Evolutionary conservation across 73 alveolate genomes (phyloP).

Genomic region (Paramecium tetraurelia): DNA sequence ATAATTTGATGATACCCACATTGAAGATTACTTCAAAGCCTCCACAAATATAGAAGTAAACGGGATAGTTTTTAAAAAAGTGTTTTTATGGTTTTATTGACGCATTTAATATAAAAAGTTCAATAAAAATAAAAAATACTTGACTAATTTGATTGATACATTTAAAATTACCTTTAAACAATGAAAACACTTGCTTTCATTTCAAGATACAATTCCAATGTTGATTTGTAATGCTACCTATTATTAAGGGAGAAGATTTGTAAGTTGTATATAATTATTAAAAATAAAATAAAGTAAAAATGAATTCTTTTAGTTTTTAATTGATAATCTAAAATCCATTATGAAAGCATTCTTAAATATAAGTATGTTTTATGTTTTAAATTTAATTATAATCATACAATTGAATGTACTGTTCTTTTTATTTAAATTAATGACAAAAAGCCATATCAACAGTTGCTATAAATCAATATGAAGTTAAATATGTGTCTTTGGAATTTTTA

Average conservation of each 20-base stretch:
- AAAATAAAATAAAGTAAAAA: too few species aligned
- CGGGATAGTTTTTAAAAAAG: not conserved
- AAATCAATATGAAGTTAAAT: too few species aligned
- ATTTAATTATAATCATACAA: too few species aligned
- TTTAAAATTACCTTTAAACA: not conserved
- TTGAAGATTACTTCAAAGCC: not conserved
- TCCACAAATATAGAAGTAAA: not conserved
- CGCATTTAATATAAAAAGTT: not conserved
- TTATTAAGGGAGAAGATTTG: not conserved
- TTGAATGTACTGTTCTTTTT: too few species aligned
- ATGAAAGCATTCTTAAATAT: too few species aligned
- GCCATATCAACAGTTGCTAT: not conserved
- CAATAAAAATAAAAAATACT: not conserved
- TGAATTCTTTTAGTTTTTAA: too few species aligned
- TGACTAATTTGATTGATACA: not conserved
- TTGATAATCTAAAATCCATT: not conserved
- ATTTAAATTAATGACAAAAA: too few species aligned
- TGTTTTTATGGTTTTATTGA: not conserved
- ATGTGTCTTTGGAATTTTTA: too few species aligned
- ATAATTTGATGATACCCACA: not conserved
- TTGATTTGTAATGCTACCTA: too few species aligned
- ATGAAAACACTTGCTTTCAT: not conserved
- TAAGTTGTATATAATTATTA: too few species aligned
- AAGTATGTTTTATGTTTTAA: too few species aligned
- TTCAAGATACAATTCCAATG: not conserved